Conservation (phyloP, 192 early-diverging fungal species). For the Ambispora gerdemannii region DNA sequence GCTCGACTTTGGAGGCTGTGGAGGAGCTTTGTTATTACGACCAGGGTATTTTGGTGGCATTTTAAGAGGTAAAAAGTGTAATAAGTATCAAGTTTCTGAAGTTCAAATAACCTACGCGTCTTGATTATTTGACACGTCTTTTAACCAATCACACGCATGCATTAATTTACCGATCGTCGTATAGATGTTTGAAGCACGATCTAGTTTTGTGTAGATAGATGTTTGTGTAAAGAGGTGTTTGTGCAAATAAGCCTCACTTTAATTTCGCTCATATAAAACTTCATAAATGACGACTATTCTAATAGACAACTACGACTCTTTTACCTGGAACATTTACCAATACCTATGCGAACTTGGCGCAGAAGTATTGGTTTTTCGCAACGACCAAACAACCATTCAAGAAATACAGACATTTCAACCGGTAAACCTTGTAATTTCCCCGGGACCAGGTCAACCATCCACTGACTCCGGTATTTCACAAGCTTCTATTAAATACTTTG, state of each 20-base stretch:
- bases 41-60: slow-evolving; percentile 5
- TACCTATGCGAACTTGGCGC: slow-evolving; percentile 89
- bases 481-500: slow-evolving; percentile 80
- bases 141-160: too few species aligned
- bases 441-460: slow-evolving; percentile 93
- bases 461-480: slow-evolving; percentile 88
- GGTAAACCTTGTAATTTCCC: slow-evolving; percentile 92
- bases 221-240: too few species aligned
- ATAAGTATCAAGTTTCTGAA: too few species aligned
- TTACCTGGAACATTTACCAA: slow-evolving; percentile 99
- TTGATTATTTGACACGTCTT: too few species aligned
- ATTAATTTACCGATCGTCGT: too few species aligned
- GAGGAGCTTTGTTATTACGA: background rate
- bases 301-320: slow-evolving; percentile 99
- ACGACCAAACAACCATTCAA: slow-evolving; percentile 89
- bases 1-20: background rate
- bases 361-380: slow-evolving; percentile 86
- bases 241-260: too few species aligned
- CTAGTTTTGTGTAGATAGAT: too few species aligned
- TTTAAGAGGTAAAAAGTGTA: too few species aligned
- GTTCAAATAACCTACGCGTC: too few species aligned
- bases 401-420: slow-evolving; percentile 80
- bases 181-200: too few species aligned
- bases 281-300: slow-evolving; percentile 52
- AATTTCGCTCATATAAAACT: too few species aligned